Base-by-base conservation (phyloP, 495 filamentous ascomycete genomes). In the Aspergillus sclerotiicarbonarius region DNA sequence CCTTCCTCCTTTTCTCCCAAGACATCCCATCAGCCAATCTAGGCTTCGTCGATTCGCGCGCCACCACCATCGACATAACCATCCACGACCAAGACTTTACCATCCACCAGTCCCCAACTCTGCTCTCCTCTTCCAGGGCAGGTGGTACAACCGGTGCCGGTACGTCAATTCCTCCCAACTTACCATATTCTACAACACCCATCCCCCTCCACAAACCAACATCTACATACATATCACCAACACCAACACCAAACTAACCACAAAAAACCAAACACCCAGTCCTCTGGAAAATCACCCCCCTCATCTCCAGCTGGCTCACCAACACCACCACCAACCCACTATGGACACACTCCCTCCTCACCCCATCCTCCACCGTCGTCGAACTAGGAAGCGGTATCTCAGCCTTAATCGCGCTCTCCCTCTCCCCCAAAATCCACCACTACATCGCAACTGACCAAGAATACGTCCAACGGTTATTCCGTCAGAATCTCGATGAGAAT, bases 61-160 rank as follows among this genome's bases (percentile, higher is more conserved):
- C 87, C 15, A 64, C 79, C 1, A 71, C 74, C 13, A 62, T 97
- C 51, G 84, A 94, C 13, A 62, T 97, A 54, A 80, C 82, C 20
- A 79, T 96, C 62, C 82, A 76, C 57, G 84, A 77, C 45, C 78
- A 78, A 54, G 90, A 95, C 63, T 82, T 94, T 50, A 83, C 80
- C 12, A 90, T 97, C 65, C 82, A 87, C 58, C 94, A 98, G 70
- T 96, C 91, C 0, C 94, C 93, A 8, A 83, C 84, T 3, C 71
- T 97, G 10, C 80, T 98, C 8, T 82, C 84, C 2, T 94, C 91
- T 7, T 83, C 86, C 57, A 85, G 91, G 15, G 80, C 83, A 19
- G 87, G 85, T 16, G 95, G 94, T 1, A 98, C 94, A 1, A 98
- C 94, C 4, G 94, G 94, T 55, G 92, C 92, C 67, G 89, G 90